Percentiles rank a stretch among this genome's conserved stretches.
Conservation (phyloP, 306 rosid species). For the Calophaca sinica region DNA sequence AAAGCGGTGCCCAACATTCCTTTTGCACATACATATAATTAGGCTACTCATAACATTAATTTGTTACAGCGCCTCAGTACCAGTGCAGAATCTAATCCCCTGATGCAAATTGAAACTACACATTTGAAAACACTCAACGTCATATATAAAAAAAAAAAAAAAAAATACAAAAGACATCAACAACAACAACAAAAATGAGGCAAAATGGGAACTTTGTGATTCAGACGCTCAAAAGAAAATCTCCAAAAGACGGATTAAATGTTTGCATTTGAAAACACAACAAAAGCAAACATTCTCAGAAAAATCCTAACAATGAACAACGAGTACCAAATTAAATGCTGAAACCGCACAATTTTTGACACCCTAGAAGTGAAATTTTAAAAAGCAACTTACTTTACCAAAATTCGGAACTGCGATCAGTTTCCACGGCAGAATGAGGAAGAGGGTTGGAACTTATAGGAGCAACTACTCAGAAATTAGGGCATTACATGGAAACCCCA, state of each 20-base stretch:
- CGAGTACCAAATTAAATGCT: background rate
- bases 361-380: background rate
- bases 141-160: background rate
- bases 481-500: conserved; percentile 42
- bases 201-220: background rate
- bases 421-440: background rate
- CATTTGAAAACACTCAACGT: background rate
- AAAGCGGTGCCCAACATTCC: conserved; percentile 69
- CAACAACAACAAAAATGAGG: background rate
- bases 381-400: too few species aligned
- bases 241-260: too few species aligned
- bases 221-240: too few species aligned
- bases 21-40: conserved; percentile 54
- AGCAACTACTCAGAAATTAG: conserved; percentile 42
- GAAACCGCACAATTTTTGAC: background rate
- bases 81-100: conserved; percentile 35
- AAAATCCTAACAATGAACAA: background rate
- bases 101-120: background rate
- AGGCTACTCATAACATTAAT: conserved; percentile 47
- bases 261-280: background rate
- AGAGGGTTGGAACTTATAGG: conserved; percentile 41
- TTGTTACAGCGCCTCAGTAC: conserved; percentile 55
- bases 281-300: background rate
- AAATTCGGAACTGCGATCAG: background rate
- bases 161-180: background rate